Base-by-base conservation (phyloP, 352 stramenopile genomes). In the Achlya hypogyna region DNA sequence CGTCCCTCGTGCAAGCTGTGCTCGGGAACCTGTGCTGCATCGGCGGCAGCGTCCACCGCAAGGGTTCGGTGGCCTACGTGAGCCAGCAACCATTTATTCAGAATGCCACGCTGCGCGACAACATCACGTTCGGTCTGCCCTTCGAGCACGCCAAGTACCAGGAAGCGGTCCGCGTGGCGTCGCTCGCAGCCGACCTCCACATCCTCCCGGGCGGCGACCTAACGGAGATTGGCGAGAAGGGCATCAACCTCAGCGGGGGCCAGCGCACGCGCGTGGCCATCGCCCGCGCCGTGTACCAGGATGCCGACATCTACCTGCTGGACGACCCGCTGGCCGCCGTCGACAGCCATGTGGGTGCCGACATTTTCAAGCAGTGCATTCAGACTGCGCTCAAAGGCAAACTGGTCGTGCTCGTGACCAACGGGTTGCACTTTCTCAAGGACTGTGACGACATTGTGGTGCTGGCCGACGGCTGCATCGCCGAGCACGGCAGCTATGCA, bases 1-100 rank as follows among this genome's bases (percentile, higher is more conserved):
- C 79, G 51, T 88, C 81, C 52, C 70, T 90, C 45, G 65, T 88
- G 51, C 78, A 80, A 54, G 78, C 86, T 63, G 70, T 88, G 59
- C 71, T 90, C 40, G 70, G 75, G 47, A 78, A 87, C 63, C 23
- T 51, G 4, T 32, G 20, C 12, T 53, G 43, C 27, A 29, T 27
- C 22, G 16, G 23, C 32, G 56, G 56, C 22, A 14, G 42, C 20
- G 60, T 76, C 16, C 31, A 71, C 31, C 70, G 88, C 14, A 71
- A 75, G 28, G 89, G 89, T 12, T 74, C 69, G 23, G 67, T 97
- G 18, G 85, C 81, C 12, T 96, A 91, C 67, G 87, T 89, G 40
- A 51, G 85, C 22, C 91, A 98, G 72, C 86, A 69, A 12, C 74
- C 89, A 14, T 98, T 91, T 69, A 96, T 98, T 43, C 77, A 96